Conservation (phyloP, 495 filamentous ascomycete species). For the Chaetomium tenue region DNA sequence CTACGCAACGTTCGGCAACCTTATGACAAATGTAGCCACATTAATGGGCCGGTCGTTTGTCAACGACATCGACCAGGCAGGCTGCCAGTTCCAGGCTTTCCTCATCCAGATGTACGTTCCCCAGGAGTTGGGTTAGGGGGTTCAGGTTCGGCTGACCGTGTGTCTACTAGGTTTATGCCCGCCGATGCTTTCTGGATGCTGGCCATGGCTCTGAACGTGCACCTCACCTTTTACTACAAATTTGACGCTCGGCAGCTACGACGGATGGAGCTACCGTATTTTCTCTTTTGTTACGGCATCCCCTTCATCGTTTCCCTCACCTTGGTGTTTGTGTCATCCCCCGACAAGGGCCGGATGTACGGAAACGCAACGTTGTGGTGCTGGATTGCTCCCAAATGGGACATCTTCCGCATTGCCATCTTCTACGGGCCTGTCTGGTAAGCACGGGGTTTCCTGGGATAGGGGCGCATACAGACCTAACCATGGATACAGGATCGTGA, state of each 20-base stretch:
- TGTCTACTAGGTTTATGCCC: slow-evolving; percentile 63
- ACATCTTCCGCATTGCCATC: slow-evolving; percentile 67
- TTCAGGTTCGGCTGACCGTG: background rate
- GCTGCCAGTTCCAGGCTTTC: slow-evolving; percentile 77
- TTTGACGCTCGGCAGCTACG: slow-evolving; percentile 66
- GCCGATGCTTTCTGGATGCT: slow-evolving; percentile 79
- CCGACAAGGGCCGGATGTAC: slow-evolving; percentile 58
- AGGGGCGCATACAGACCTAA: background rate
- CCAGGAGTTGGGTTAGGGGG: background rate
- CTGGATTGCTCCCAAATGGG: slow-evolving; percentile 67
- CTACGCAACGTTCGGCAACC: slow-evolving; percentile 80
- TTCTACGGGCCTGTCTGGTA: slow-evolving; percentile 88
- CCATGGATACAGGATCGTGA: slow-evolving; percentile 50
- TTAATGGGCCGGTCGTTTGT: slow-evolving; percentile 63
- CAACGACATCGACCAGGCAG: slow-evolving; percentile 42
- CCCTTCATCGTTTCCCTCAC: slow-evolving; percentile 67
- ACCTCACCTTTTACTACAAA: slow-evolving; percentile 78
- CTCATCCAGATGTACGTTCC: slow-evolving; percentile 63
- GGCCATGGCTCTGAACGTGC: slow-evolving; percentile 86
- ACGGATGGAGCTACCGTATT: slow-evolving; percentile 68
- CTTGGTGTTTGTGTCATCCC: slow-evolving; percentile 61
- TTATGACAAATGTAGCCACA: slow-evolving; percentile 76
- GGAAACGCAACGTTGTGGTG: slow-evolving; percentile 84
- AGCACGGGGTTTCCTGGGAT: slow-evolving; percentile 19
- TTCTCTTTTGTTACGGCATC: slow-evolving; percentile 70